Conservation (phyloP, 805 yeast genomes). For the Wickerhamomyces rabaulensis region DNA sequence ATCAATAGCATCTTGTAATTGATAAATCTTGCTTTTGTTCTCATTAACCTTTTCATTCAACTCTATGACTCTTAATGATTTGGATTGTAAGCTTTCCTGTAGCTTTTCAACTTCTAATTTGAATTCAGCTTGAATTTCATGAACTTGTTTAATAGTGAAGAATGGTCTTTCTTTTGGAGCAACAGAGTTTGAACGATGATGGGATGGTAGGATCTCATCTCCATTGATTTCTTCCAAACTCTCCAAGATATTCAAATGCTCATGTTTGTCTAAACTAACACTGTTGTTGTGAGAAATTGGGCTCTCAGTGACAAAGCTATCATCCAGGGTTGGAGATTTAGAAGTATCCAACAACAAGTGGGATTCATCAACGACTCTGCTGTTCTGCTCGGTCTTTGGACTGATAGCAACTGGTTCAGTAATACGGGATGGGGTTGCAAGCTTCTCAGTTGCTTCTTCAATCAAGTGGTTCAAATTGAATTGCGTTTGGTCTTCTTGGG, state of each 20-base stretch:
- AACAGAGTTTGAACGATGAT: background rate
- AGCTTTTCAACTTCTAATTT: slow-evolving; percentile 18
- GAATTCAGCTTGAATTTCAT: slow-evolving; percentile 23
- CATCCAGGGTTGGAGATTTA: slow-evolving; percentile 18
- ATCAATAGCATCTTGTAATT: slow-evolving; percentile 17
- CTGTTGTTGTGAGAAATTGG: slow-evolving; percentile 13
- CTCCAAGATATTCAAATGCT: slow-evolving; percentile 7
- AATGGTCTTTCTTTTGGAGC: slow-evolving; percentile 23
- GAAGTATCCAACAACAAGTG: slow-evolving; percentile 14
- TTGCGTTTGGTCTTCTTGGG: slow-evolving; percentile 6
- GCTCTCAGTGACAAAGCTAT: slow-evolving; percentile 13
- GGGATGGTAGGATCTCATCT: slow-evolving; percentile 9
- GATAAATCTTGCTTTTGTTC: slow-evolving; percentile 12
- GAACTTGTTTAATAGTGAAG: slow-evolving; percentile 23
- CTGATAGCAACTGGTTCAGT: slow-evolving; percentile 28
- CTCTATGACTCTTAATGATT: slow-evolving; percentile 9
- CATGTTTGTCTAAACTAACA: slow-evolving; percentile 3
- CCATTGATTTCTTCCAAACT: slow-evolving; percentile 6
- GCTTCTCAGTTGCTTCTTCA: background rate
- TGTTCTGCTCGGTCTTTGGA: slow-evolving; percentile 26
- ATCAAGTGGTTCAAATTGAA: background rate
- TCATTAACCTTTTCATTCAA: slow-evolving; percentile 14
- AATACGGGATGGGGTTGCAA: slow-evolving; percentile 23
- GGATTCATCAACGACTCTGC: slow-evolving; percentile 17
- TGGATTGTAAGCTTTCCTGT: slow-evolving; percentile 14